A percentile compares a stretch with the other conserved stretches of the same genome.
These are phyloP conservation scores for Plasmodium adleri DNA, from an alignment of 169 alveolate species.

Conservation along the genomic window DNA sequence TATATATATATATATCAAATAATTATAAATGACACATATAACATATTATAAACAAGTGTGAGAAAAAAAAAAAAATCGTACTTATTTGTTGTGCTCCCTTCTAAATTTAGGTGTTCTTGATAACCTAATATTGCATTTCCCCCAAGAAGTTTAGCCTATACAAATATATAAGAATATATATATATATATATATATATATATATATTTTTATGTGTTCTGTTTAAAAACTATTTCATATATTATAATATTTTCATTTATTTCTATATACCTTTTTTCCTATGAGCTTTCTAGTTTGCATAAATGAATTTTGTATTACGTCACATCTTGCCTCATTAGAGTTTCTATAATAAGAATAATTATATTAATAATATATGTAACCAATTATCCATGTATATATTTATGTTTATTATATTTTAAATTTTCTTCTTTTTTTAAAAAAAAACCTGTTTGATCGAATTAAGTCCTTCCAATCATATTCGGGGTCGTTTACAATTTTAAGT, in stretches of 20 bases:
- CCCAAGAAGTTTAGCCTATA: constrained; percentile 69
- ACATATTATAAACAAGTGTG: no score
- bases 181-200: background rate
- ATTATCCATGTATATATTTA: background rate
- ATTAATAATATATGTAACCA: background rate
- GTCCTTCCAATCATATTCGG: constrained; percentile 79
- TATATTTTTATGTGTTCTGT: no score
- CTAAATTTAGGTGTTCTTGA: constrained; percentile 71
- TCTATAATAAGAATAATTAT: constrained; percentile 12
- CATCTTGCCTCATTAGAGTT: constrained; percentile 77
- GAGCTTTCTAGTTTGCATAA: constrained; percentile 67
- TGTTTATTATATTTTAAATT: background rate
- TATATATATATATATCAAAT: no score
- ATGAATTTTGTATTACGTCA: constrained; percentile 72
- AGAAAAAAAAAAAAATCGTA: constrained; percentile 7
- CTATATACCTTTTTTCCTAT: constrained; percentile 70
- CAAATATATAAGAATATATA: constrained; percentile 1
- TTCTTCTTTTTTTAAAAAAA: background rate
- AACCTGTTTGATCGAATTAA: constrained; percentile 77
- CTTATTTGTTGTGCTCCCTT: constrained; percentile 77
- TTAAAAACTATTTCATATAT: background rate
- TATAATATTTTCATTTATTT: background rate
- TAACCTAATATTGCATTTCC: constrained; percentile 78
- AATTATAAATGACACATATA: no score
- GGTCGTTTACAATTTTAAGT: constrained; percentile 74